These are phyloP conservation scores for Boletus tylopilopsis DNA, from an alignment of 768 basidiomycete genomes.

Conservation along the genomic window DNA sequence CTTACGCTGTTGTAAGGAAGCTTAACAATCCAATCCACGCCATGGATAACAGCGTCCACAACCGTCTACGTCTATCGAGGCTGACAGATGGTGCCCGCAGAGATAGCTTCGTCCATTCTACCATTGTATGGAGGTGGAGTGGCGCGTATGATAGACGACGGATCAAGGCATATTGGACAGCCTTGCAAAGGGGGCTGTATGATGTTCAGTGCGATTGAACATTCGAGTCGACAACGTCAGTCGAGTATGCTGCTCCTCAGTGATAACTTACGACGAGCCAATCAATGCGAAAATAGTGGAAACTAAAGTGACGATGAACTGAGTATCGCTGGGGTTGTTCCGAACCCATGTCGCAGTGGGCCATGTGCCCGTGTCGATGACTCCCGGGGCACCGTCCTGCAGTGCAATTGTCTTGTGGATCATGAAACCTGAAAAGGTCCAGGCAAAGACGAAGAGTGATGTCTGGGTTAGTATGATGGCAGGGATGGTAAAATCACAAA, in stretches of 20 bases:
- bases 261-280: background rate
- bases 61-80: background rate
- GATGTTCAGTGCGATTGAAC: background rate
- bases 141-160: background rate
- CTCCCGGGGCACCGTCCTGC: too few species aligned
- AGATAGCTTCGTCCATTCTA: background rate
- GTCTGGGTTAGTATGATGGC: background rate
- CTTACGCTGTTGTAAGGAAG: background rate
- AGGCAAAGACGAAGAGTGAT: background rate
- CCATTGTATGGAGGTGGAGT: background rate
- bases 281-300: background rate
- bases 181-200: background rate
- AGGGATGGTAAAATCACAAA: background rate
- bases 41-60: background rate
- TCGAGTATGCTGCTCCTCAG: background rate
- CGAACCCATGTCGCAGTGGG: background rate
- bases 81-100: background rate
- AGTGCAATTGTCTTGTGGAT: background rate
- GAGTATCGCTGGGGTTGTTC: background rate
- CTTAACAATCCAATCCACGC: background rate
- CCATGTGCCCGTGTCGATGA: too few species aligned
- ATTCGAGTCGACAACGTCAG: too few species aligned
- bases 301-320: background rate
- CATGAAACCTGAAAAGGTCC: background rate
- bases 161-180: background rate